phyloP scores from a whole-genome alignment of 83 land plant genomes.

The Picea abies region DNA sequence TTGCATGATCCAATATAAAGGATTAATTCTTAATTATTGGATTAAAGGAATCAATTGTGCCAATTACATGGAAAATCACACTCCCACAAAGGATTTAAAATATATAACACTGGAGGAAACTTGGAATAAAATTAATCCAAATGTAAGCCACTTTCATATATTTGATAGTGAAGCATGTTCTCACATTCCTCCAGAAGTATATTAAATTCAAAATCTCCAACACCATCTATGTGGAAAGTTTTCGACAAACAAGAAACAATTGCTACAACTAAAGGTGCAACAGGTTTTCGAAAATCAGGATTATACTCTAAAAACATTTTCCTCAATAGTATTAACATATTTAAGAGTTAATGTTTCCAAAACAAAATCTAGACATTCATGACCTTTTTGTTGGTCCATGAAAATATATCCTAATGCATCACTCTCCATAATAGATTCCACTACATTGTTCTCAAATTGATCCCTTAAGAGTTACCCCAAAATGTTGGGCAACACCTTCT shows the following conservation, averaged over 20 bases:
- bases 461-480: no score
- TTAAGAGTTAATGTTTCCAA: constrained; percentile 92
- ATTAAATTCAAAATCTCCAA: constrained; percentile 73
- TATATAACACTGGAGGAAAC: no score
- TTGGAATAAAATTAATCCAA: no score
- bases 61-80: no score
- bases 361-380: constrained; percentile 85
- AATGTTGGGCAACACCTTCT: no score
- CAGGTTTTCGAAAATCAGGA: constrained; percentile 78
- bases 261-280: constrained; percentile 89
- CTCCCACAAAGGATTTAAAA: no score
- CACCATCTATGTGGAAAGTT: constrained; percentile 78
- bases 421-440: constrained; percentile 98
- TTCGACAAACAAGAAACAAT: constrained; percentile 98
- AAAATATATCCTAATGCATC: constrained; percentile 95
- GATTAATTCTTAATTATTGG: no score
- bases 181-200: constrained; percentile 60
- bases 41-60: no score
- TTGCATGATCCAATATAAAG: no score
- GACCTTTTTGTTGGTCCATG: constrained; percentile 98
- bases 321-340: constrained; percentile 88
- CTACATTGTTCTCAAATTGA: no score
- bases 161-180: no score
- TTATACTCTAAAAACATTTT: constrained; percentile 76
- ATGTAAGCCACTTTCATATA: no score